phyloP scores from a whole-genome alignment of 2,329 filamentous ascomycete species.

The Clarireedia monteithiana region DNA sequence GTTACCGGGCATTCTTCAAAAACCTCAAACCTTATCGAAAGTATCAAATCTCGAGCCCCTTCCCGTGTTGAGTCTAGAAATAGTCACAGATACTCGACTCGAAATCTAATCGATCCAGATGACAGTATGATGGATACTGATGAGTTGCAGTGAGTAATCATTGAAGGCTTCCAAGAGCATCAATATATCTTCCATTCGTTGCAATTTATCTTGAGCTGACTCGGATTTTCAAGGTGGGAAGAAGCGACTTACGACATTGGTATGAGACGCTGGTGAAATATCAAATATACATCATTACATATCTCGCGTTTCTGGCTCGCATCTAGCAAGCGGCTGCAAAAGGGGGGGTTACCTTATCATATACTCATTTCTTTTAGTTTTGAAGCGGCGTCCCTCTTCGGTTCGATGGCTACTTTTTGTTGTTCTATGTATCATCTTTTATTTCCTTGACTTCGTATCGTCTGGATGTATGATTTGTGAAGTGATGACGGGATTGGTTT shows the following conservation, averaged over 20 bases:
- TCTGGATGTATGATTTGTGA: too few relatives aligned
- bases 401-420: too few relatives aligned
- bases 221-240: slow-evolving; percentile 10
- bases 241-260: slow-evolving; percentile 18
- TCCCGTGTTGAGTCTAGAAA: slow-evolving; percentile 5
- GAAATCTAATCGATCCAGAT: slow-evolving; percentile 8
- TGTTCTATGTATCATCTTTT: too few relatives aligned
- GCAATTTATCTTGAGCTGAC: not conserved
- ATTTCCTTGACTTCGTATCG: too few relatives aligned
- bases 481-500: too few relatives aligned
- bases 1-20: not conserved
- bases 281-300: not conserved
- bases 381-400: too few relatives aligned
- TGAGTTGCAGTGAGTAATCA: slow-evolving; percentile 17
- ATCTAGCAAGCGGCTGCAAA: not conserved
- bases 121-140: slow-evolving; percentile 21
- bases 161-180: not conserved
- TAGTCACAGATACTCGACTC: not conserved
- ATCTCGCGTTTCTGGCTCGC: not conserved
- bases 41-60: not conserved
- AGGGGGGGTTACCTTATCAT: too few relatives aligned
- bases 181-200: not conserved
- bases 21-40: not conserved
- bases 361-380: too few relatives aligned
- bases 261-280: slow-evolving; percentile 4